Base-by-base conservation (phyloP, 495 filamentous ascomycete species). In the Aspergillus kassunensis region DNA sequence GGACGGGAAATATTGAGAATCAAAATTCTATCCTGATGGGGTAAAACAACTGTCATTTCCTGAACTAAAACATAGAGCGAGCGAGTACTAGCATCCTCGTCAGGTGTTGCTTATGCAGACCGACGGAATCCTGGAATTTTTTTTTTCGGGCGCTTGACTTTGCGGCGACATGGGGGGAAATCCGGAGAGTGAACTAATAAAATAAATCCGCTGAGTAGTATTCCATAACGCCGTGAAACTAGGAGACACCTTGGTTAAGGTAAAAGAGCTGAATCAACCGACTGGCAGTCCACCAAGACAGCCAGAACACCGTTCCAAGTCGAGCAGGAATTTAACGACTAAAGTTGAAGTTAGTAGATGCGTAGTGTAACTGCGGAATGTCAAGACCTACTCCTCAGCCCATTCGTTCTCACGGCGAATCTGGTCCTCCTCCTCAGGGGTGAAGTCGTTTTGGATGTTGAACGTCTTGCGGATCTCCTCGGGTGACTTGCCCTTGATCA, bases 401-500 rank as follows among this genome's bases (percentile, higher is more conserved):
- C 85, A 89, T 60, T 83, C 83, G 55, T 87, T 84, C 72, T 88
- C 83, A 43, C 81, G 78, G 45, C 81, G 81, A 55, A 89, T 85
- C 69, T 86, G 80, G 23, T 86, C 83, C 62, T 87, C 83, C 63
- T 88, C 85, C 63, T 88, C 85, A 16, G 81, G 81, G 1, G 85
- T 88, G 65, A 88, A 87, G 68, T 89, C 85, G 50, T 86, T 87
- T 65, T 83, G 76, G 55, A 89, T 87, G 64, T 83, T 85, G 74
- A 89, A 88, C 3, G 83, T 87, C 70, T 86, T 87, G 47, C 85
- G 84, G 64, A 89, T 88, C 66, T 87, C 80, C 58, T 88, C 82
- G 2, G 83, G 84, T 7, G 78, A 78, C 74, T 87, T 88, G 66
- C 81, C 82, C 78, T 85, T 85, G 72, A 89, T 86, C 79, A 83